phyloP scores from a whole-genome alignment of 2,329 filamentous ascomycete species.

The Diaporthe humulicola region DNA sequence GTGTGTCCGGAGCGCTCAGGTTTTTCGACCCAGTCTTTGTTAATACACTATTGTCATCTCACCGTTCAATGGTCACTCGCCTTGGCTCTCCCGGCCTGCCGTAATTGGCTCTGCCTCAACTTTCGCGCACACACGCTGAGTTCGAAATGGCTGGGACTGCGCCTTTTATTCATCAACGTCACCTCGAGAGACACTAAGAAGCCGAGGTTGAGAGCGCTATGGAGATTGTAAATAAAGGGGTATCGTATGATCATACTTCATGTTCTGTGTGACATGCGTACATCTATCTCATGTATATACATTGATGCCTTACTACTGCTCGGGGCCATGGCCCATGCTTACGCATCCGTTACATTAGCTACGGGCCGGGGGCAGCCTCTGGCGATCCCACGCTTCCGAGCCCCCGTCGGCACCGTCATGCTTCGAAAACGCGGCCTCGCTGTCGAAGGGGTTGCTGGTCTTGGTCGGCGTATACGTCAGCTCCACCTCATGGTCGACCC shows the following conservation, averaged over 20 bases:
- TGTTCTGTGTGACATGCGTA: conserved; percentile 2
- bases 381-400: conserved; percentile 2
- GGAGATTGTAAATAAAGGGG: neutral
- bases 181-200: neutral
- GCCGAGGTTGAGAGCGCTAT: neutral
- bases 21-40: neutral
- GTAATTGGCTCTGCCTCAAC: neutral
- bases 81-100: neutral
- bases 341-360: neutral
- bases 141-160: neutral
- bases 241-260: conserved; percentile 9
- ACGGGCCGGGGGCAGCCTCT: neutral
- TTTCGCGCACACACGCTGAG: neutral
- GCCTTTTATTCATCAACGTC: too few relatives aligned
- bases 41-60: conserved; percentile 19
- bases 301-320: neutral
- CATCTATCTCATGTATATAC: conserved; percentile 19
- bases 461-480: conserved; percentile 19
- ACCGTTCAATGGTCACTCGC: neutral
- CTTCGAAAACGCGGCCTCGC: neutral
- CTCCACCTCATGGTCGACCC: conserved; percentile 23
- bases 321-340: too few relatives aligned
- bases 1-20: neutral
- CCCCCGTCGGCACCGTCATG: neutral
- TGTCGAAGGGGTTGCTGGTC: conserved; percentile 1